A percentile compares a stretch with the other conserved stretches of the same genome.
These are phyloP conservation scores for Alternaria angustiovoidea DNA, from an alignment of 2,329 filamentous ascomycete species.

Conservation along the genomic window DNA sequence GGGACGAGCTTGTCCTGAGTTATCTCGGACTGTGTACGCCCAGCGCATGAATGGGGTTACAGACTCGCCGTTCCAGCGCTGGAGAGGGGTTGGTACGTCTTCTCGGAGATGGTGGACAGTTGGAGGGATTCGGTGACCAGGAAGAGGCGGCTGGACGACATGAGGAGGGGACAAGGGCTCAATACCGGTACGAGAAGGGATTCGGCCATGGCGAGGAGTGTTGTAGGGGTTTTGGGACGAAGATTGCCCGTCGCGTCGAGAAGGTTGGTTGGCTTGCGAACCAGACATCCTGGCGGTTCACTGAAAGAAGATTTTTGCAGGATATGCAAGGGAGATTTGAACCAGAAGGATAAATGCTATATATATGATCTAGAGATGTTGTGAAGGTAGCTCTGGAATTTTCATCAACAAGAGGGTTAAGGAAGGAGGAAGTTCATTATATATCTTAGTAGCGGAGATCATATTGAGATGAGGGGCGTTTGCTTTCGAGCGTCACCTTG, in stretches of 20 bases:
- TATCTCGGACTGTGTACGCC: constrained; percentile 3
- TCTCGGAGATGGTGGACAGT: neutral
- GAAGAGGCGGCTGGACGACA: neutral
- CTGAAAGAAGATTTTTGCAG: neutral
- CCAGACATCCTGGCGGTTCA: neutral
- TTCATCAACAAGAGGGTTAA: neutral
- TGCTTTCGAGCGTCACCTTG: neutral
- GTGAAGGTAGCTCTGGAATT: neutral
- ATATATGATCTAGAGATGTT: neutral
- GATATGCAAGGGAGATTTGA: neutral
- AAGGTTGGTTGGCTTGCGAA: neutral
- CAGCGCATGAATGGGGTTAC: constrained; percentile 8
- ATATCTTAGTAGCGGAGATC: neutral
- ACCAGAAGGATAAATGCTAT: neutral
- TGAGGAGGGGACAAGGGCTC: neutral
- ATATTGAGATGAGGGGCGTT: neutral
- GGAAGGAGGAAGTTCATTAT: neutral
- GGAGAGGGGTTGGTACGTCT: constrained; percentile 1
- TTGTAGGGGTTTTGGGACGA: neutral
- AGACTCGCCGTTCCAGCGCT: constrained; percentile 4
- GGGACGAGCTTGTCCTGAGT: neutral
- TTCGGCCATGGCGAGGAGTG: neutral
- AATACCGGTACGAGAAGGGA: neutral
- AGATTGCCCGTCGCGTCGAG: neutral
- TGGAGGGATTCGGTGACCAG: neutral